phyloP scores from a whole-genome alignment of 1,284 basidiomycete genomes.

The Stereum hirsutum region DNA sequence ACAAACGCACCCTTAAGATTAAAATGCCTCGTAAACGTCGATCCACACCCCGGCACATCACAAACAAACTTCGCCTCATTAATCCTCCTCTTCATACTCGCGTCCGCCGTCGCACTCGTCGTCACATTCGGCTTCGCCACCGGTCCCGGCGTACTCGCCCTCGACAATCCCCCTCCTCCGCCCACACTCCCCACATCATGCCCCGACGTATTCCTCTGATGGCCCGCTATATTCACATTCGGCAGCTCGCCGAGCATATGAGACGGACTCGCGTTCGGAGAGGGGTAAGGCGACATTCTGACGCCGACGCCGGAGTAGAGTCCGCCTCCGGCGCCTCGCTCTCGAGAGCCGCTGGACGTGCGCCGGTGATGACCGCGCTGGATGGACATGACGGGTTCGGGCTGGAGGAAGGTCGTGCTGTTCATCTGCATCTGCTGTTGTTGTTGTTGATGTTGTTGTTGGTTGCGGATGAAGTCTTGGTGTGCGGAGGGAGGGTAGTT shows the following conservation, averaged over 20 bases:
- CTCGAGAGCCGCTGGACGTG: conserved; percentile 49
- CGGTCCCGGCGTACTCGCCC: conserved; percentile 7
- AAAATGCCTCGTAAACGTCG: conserved; percentile 77
- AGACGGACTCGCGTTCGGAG: conserved; percentile 41
- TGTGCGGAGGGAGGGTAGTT: conserved; percentile 29
- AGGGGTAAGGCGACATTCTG: conserved; percentile 46
- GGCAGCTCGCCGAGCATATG: conserved; percentile 21
- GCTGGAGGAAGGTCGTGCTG: too few species aligned
- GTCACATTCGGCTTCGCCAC: conserved; percentile 57
- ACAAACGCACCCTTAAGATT: conserved; percentile 69
- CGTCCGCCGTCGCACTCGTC: conserved; percentile 65
- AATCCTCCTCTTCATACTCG: conserved; percentile 61
- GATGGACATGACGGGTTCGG: conserved; percentile 27
- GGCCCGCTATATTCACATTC: conserved; percentile 13
- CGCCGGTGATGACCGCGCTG: conserved; percentile 44
- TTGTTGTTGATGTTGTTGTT: too few species aligned
- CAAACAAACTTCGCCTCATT: conserved; percentile 69
- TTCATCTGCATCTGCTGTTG: too few species aligned
- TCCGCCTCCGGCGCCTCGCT: conserved; percentile 23
- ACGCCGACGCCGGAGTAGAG: conserved; percentile 18
- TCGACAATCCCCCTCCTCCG: conserved; percentile 9
- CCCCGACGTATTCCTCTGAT: background rate
- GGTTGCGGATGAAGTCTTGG: conserved; percentile 38
- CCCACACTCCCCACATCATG: conserved; percentile 5
- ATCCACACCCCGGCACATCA: conserved; percentile 70